A percentile compares a stretch with the other conserved stretches of the same genome.
These are phyloP conservation scores for Penicillium sp. DNA, from an alignment of 2,329 filamentous ascomycete genomes.

Conservation along the genomic window DNA sequence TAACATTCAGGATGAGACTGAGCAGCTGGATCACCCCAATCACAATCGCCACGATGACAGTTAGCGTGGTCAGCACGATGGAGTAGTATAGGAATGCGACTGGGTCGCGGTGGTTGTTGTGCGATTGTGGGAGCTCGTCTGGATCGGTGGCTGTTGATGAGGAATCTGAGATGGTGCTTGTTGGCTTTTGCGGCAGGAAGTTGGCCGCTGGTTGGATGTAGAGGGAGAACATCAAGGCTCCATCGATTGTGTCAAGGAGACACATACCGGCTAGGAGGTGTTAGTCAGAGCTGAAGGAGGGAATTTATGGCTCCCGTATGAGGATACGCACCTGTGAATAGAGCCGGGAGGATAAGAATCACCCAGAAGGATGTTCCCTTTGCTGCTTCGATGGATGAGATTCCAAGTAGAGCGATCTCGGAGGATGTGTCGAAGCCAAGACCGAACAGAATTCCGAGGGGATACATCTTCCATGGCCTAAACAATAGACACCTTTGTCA, in stretches of 20 bases:
- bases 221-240: conserved; percentile 89
- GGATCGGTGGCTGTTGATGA: conserved; percentile 16
- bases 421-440: conserved; percentile 94
- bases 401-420: conserved; percentile 87
- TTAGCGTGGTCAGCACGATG: conserved; percentile 78
- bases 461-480: conserved; percentile 87
- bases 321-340: conserved; percentile 71
- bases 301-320: background rate
- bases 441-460: conserved; percentile 81
- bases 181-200: conserved; percentile 35
- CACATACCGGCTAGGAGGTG: conserved; percentile 75
- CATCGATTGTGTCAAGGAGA: conserved; percentile 85
- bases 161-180: conserved; percentile 14
- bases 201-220: conserved; percentile 63
- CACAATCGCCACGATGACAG: conserved; percentile 76
- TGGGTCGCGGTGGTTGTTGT: conserved; percentile 63
- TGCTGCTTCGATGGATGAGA: conserved; percentile 81
- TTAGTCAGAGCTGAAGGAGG: background rate
- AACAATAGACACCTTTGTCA: background rate
- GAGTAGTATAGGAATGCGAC: conserved; percentile 96
- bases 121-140: conserved; percentile 22
- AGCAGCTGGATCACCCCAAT: conserved; percentile 85
- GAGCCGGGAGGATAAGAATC: conserved; percentile 82
- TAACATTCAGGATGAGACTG: conserved; percentile 72
- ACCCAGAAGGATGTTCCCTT: conserved; percentile 89